Percentiles rank a stretch among this genome's conserved stretches.
These are phyloP conservation scores for Lasiosphaeris hirsuta DNA, from an alignment of 495 filamentous ascomycete genomes.

Conservation along the genomic window DNA sequence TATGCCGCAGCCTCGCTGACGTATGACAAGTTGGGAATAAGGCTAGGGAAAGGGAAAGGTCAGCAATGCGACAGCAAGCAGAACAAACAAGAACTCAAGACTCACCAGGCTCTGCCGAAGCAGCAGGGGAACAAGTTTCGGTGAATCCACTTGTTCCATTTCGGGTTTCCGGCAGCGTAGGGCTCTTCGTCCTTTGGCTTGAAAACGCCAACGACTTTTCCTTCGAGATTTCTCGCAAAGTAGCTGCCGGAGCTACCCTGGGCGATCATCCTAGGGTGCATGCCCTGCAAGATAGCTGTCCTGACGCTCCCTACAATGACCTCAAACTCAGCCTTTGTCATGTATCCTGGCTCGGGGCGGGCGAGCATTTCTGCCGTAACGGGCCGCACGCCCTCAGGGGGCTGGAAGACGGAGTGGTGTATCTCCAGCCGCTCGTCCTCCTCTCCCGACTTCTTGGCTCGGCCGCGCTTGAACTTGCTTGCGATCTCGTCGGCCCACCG, in stretches of 20 bases:
- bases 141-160: slow-evolving; percentile 96
- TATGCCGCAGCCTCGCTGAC: slow-evolving; percentile 97
- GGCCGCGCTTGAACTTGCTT: slow-evolving; percentile 87
- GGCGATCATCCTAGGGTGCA: slow-evolving; percentile 92
- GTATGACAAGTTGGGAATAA: slow-evolving; percentile 99
- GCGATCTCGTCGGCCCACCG: slow-evolving; percentile 98
- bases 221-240: slow-evolving; percentile 87
- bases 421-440: slow-evolving; percentile 86
- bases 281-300: slow-evolving; percentile 81
- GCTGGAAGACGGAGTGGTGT: slow-evolving; percentile 92
- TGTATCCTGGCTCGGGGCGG: slow-evolving; percentile 47
- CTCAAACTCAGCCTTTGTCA: slow-evolving; percentile 80
- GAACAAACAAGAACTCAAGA: neutral
- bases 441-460: slow-evolving; percentile 67
- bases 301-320: slow-evolving; percentile 86
- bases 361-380: slow-evolving; percentile 72
- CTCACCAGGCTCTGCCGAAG: slow-evolving; percentile 84
- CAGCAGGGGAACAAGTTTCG: slow-evolving; percentile 94
- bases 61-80: slow-evolving; percentile 12
- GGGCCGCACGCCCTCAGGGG: slow-evolving; percentile 78
- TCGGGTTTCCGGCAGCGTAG: slow-evolving; percentile 86
- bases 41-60: slow-evolving; percentile 35
- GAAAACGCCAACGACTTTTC: slow-evolving; percentile 95
- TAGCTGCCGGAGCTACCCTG: slow-evolving; percentile 98
- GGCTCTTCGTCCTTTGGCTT: slow-evolving; percentile 99